Conservation (phyloP, 768 basidiomycete species). For the Macrocybe gigantea region DNA sequence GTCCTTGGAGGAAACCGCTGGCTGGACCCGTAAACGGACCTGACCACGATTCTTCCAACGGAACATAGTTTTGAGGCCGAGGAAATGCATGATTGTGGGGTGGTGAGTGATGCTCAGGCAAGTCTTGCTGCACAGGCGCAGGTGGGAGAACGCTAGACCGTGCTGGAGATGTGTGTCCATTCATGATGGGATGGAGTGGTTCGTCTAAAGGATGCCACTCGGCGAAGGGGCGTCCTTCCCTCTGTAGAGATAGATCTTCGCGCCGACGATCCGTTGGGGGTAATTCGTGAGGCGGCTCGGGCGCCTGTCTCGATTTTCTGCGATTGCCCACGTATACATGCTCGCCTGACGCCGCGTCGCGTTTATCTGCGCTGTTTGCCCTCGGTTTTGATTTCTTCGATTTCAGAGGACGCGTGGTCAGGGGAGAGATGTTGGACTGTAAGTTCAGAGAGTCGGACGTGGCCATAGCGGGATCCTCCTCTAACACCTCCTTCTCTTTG, state of each 20-base stretch:
- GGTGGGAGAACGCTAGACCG: not conserved
- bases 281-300: not conserved
- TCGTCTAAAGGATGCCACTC: not conserved
- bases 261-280: too few relatives aligned
- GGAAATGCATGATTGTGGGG: slow-evolving; percentile 8
- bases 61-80: slow-evolving; percentile 9
- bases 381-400: slow-evolving; percentile 11
- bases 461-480: slow-evolving; percentile 51
- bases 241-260: not conserved
- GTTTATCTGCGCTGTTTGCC: slow-evolving; percentile 31
- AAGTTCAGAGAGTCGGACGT: slow-evolving; percentile 15
- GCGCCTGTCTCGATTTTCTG: slow-evolving; percentile 10
- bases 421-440: slow-evolving; percentile 14
- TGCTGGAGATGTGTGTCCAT: not conserved
- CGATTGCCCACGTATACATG: slow-evolving; percentile 27
- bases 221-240: not conserved
- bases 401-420: slow-evolving; percentile 16
- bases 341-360: slow-evolving; percentile 25
- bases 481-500: slow-evolving; percentile 50
- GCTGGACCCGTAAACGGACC: slow-evolving; percentile 42
- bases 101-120: slow-evolving; percentile 9
- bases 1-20: slow-evolving; percentile 42
- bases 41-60: slow-evolving; percentile 21
- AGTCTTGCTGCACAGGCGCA: slow-evolving; percentile 7
- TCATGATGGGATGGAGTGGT: not conserved